A percentile compares a stretch with the other conserved stretches of the same genome.
phyloP scores from a whole-genome alignment of 163 green algal genomes.

The Picocystis sp. region DNA sequence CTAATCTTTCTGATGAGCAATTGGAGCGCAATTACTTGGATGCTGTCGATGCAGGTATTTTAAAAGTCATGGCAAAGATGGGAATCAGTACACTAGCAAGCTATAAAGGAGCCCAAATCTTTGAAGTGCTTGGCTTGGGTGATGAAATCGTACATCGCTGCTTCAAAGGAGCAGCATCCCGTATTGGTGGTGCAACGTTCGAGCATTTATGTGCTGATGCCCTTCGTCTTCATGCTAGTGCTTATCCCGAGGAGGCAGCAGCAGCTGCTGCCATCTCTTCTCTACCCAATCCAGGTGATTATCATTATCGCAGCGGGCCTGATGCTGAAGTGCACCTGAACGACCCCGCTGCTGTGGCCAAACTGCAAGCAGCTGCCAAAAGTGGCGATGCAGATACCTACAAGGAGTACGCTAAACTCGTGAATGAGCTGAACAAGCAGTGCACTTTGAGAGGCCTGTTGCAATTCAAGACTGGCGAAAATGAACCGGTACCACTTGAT shows the following conservation, averaged over 20 bases:
- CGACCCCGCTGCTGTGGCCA: constrained; percentile 71
- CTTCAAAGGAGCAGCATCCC: constrained; percentile 62
- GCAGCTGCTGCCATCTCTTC: constrained; percentile 22
- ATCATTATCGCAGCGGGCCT: constrained; percentile 15
- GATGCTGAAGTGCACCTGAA: constrained; percentile 78
- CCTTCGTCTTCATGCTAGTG: constrained; percentile 49
- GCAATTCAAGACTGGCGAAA: constrained; percentile 41
- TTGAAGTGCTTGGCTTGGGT: constrained; percentile 72
- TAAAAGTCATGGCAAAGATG: constrained; percentile 77
- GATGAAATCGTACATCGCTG: constrained; percentile 49
- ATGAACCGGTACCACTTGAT: constrained; percentile 44
- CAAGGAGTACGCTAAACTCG: constrained; percentile 58
- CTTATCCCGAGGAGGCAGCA: constrained; percentile 25
- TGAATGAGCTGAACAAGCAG: constrained; percentile 50
- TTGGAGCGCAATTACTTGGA: constrained; percentile 66
- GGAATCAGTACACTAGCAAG: constrained; percentile 75
- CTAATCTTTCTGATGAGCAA: constrained; percentile 18
- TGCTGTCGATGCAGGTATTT: constrained; percentile 20
- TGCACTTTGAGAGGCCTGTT: constrained; percentile 76
- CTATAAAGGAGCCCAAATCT: constrained; percentile 83
- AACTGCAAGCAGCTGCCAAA: constrained; percentile 51
- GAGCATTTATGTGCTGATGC: constrained; percentile 43
- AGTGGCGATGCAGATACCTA: constrained; percentile 38
- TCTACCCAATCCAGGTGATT: constrained; percentile 23
- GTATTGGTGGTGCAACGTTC: constrained; percentile 53